Evolutionary conservation across 169 alveolate species (phyloP).

Genomic region (Plasmodium vivax): DNA sequence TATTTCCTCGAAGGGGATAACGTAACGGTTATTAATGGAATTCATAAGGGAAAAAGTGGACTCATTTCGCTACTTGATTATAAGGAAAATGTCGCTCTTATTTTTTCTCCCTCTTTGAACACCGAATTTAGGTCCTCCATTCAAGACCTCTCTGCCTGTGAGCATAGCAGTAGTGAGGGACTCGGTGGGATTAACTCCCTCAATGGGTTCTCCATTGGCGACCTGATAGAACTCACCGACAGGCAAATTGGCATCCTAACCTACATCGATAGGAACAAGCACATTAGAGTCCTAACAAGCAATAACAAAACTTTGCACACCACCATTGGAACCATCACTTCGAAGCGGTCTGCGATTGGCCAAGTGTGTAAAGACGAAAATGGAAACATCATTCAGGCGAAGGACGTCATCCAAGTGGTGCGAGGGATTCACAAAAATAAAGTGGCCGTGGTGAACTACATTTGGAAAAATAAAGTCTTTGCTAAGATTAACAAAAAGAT

Average conservation of each 20-base stretch:
- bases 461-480: slow-evolving; percentile 82
- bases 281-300: slow-evolving; percentile 80
- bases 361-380: slow-evolving; percentile 81
- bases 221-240: slow-evolving; percentile 83
- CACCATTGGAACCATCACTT: slow-evolving; percentile 77
- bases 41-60: slow-evolving; percentile 88
- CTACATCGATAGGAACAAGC: slow-evolving; percentile 82
- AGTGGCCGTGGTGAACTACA: slow-evolving; percentile 78
- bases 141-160: slow-evolving; percentile 76
- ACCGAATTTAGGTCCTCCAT: slow-evolving; percentile 80
- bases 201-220: slow-evolving; percentile 87
- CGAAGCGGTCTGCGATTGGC: slow-evolving; percentile 82
- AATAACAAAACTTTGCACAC: slow-evolving; percentile 54
- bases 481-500: slow-evolving; percentile 77
- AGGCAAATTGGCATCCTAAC: slow-evolving; percentile 89
- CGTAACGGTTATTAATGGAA: slow-evolving; percentile 86
- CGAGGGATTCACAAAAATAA: slow-evolving; percentile 80
- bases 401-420: slow-evolving; percentile 77
- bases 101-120: slow-evolving; percentile 83
- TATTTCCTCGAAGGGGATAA: slow-evolving; percentile 88
- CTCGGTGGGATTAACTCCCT: slow-evolving; percentile 76
- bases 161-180: slow-evolving; percentile 73
- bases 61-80: slow-evolving; percentile 82
- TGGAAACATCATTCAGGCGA: slow-evolving; percentile 75
- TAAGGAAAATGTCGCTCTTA: slow-evolving; percentile 80